phyloP scores from a whole-genome alignment of 208 protist species.

The Naegleria fowleri region DNA sequence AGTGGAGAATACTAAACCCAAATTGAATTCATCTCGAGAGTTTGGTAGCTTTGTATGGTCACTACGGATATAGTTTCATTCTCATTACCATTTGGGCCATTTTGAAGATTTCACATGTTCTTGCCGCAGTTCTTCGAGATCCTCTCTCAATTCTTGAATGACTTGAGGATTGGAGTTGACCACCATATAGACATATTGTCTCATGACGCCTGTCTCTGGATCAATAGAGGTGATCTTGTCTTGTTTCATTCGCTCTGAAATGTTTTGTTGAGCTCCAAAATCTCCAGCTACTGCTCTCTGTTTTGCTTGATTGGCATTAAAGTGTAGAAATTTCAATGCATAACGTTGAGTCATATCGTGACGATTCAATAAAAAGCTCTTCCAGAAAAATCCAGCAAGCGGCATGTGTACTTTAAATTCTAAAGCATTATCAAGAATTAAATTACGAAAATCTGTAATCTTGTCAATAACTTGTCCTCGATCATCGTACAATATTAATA shows the following conservation, averaged over 20 bases:
- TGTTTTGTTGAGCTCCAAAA: background rate
- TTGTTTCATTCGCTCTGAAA: background rate
- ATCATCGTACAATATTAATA: background rate
- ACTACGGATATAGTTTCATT: too few species aligned
- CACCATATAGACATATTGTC: background rate
- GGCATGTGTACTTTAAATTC: background rate
- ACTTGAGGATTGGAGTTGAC: background rate
- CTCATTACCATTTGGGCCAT: too few species aligned
- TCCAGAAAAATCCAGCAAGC: background rate
- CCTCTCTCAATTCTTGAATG: background rate
- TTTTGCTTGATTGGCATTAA: background rate
- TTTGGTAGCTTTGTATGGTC: too few species aligned
- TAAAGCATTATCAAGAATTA: background rate
- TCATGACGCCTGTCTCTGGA: background rate
- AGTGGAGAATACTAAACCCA: too few species aligned
- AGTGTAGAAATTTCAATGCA: background rate
- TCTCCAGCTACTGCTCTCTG: background rate
- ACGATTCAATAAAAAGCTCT: background rate
- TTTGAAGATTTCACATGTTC: background rate
- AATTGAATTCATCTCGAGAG: too few species aligned
- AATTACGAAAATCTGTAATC: slow-evolving; percentile 12
- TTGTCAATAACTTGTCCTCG: background rate
- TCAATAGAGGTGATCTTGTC: background rate
- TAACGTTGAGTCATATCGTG: background rate
- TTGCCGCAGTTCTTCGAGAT: background rate